Evolutionary conservation across 2,329 filamentous ascomycete species (phyloP).

Genomic region (Penicillium digitatum): DNA sequence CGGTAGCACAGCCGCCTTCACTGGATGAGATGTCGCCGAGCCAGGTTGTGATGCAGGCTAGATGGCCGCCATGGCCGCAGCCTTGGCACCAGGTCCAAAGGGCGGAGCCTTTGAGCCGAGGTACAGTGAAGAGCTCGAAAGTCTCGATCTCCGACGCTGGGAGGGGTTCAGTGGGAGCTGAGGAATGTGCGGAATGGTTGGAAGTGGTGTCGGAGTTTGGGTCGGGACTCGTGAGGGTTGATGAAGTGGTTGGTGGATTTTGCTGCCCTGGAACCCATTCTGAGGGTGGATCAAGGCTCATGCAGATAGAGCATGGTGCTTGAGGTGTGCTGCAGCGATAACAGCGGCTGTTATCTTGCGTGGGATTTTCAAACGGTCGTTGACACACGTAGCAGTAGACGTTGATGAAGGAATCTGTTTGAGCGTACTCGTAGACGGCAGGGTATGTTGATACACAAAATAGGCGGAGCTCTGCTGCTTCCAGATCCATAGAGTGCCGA

Average conservation of each 20-base stretch:
- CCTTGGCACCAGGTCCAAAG: conserved; percentile 57
- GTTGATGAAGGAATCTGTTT: conserved; percentile 53
- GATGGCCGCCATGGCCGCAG: conserved; percentile 60
- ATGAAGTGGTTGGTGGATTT: conserved; percentile 9
- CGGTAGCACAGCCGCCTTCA: conserved; percentile 56
- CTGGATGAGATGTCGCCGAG: conserved; percentile 47
- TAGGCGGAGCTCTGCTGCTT: conserved; percentile 55
- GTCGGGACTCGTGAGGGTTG: conserved; percentile 11
- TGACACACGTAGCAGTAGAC: conserved; percentile 56
- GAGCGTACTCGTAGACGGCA: conserved; percentile 54
- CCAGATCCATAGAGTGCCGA: conserved; percentile 42
- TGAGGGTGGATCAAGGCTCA: conserved; percentile 40
- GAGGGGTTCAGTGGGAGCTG: conserved; percentile 33
- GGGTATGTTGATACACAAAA: conserved; percentile 54
- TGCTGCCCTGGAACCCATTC: conserved; percentile 38
- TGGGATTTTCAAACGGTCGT: conserved; percentile 52
- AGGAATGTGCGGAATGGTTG: conserved; percentile 45
- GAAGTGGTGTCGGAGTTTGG: conserved; percentile 29
- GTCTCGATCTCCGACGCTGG: conserved; percentile 25
- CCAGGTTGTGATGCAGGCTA: conserved; percentile 56
- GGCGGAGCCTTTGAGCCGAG: conserved; percentile 32
- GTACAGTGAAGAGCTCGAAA: conserved; percentile 25
- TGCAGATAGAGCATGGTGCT: conserved; percentile 41
- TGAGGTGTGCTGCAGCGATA: conserved; percentile 47
- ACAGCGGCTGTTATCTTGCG: conserved; percentile 48